Conservation (phyloP, 768 basidiomycete species). For the Exsudoporus frostii region DNA sequence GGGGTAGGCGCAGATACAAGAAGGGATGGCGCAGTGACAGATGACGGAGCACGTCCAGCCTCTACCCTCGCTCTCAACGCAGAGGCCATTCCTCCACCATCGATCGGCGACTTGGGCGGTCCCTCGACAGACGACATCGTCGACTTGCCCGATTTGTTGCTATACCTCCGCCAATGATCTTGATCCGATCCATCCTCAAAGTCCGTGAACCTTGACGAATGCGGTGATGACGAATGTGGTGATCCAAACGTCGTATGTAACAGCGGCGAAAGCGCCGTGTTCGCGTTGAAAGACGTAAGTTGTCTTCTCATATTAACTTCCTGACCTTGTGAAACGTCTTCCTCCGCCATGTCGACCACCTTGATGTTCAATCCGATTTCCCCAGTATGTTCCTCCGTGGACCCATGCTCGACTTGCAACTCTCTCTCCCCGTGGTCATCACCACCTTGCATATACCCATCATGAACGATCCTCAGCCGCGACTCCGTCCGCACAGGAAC, state of each 20-base stretch:
- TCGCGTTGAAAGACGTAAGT: slow-evolving; percentile 1
- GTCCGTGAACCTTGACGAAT: slow-evolving; percentile 31
- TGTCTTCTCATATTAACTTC: slow-evolving; percentile 5
- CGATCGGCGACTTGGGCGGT: slow-evolving; percentile 6
- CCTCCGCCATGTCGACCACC: slow-evolving; percentile 9
- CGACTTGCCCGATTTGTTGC: slow-evolving; percentile 17
- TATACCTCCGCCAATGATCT: slow-evolving; percentile 15
- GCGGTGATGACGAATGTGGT: slow-evolving; percentile 34
- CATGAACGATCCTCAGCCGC: slow-evolving; percentile 29
- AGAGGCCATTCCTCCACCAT: slow-evolving; percentile 19
- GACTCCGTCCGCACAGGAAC: slow-evolving; percentile 32
- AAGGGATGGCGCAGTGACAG: background rate
- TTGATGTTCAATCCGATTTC: slow-evolving; percentile 11
- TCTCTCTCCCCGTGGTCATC: slow-evolving; percentile 21
- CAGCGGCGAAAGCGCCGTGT: slow-evolving; percentile 32
- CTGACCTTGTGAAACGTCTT: slow-evolving; percentile 9
- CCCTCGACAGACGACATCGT: slow-evolving; percentile 14
- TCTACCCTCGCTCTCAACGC: slow-evolving; percentile 17
- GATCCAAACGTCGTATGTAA: slow-evolving; percentile 43
- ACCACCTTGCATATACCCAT: slow-evolving; percentile 17
- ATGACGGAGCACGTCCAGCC: background rate
- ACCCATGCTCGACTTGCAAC: slow-evolving; percentile 19
- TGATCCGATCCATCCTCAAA: slow-evolving; percentile 28
- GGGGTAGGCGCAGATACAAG: background rate
- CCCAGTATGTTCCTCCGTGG: slow-evolving; percentile 3